Evolutionary conservation across 1,139 yeast genomes (phyloP).

Genomic region (Yamadazyma oceani): DNA sequence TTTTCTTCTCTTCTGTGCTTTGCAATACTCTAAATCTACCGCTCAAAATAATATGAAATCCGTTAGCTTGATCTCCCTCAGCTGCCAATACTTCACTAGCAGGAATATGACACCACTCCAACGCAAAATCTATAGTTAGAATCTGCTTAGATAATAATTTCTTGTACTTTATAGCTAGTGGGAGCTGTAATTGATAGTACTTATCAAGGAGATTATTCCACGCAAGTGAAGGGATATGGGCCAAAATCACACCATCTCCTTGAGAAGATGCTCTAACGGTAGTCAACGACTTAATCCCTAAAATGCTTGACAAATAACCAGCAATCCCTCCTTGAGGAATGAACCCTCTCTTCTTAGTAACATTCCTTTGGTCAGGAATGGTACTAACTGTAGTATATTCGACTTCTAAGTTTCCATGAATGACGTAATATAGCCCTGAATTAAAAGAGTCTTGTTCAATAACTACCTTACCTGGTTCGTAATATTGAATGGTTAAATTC

Average conservation of each 20-base stretch:
- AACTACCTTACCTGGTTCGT: slow-evolving; percentile 54
- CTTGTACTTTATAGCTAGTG: slow-evolving; percentile 74
- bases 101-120: slow-evolving; percentile 90
- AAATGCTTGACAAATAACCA: slow-evolving; percentile 79
- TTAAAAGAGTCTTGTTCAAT: slow-evolving; percentile 65
- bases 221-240: slow-evolving; percentile 62
- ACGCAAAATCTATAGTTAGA: slow-evolving; percentile 79
- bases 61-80: slow-evolving; percentile 88
- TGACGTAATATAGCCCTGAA: slow-evolving; percentile 76
- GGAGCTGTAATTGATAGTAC: slow-evolving; percentile 71
- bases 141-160: slow-evolving; percentile 65
- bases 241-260: slow-evolving; percentile 61
- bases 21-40: slow-evolving; percentile 78
- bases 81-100: slow-evolving; percentile 81
- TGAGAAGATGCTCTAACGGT: slow-evolving; percentile 63
- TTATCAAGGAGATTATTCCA: slow-evolving; percentile 71
- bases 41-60: slow-evolving; percentile 85
- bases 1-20: slow-evolving; percentile 12
- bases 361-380: slow-evolving; percentile 18
- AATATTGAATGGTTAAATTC: slow-evolving; percentile 55
- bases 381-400: slow-evolving; percentile 20
- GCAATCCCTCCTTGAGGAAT: slow-evolving; percentile 81
- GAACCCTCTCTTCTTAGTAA: slow-evolving; percentile 43
- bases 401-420: slow-evolving; percentile 75
- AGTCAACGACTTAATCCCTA: slow-evolving; percentile 79